Conservation (phyloP, 73 alveolate genomes). For the Paramecium pentaurelia region DNA sequence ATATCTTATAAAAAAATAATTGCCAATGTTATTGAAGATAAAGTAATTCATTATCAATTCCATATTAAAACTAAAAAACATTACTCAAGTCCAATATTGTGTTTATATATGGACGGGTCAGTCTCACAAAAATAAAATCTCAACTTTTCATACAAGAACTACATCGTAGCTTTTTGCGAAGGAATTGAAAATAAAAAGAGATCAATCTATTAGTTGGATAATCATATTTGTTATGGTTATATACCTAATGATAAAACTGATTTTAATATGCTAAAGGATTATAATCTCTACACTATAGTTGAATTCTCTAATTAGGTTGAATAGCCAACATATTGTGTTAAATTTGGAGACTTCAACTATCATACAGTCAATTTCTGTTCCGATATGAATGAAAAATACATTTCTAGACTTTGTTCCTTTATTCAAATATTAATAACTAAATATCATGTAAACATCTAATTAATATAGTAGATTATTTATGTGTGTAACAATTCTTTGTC, state of each 20-base stretch:
- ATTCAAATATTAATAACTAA: neutral
- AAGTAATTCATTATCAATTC: neutral
- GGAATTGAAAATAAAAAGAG: neutral
- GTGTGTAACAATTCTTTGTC: slow-evolving; percentile 20
- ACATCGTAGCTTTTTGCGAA: neutral
- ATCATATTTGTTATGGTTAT: slow-evolving; percentile 17
- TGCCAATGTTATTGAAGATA: neutral
- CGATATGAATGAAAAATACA: neutral
- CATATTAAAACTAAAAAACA: neutral
- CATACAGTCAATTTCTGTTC: neutral
- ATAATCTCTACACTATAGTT: neutral
- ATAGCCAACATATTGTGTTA: neutral
- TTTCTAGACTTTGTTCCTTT: neutral
- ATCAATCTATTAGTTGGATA: neutral
- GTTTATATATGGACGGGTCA: neutral
- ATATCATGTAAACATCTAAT: neutral
- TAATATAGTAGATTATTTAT: neutral
- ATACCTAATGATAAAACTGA: neutral
- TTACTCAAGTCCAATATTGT: neutral
- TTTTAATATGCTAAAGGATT: neutral
- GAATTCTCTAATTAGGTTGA: neutral
- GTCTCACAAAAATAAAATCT: neutral
- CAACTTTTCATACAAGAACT: neutral
- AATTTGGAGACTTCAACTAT: neutral
- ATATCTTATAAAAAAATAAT: neutral